A percentile compares a stretch with the other conserved stretches of the same genome.
Conservation (phyloP, 768 basidiomycete species). For the Polyporus arcularius region DNA sequence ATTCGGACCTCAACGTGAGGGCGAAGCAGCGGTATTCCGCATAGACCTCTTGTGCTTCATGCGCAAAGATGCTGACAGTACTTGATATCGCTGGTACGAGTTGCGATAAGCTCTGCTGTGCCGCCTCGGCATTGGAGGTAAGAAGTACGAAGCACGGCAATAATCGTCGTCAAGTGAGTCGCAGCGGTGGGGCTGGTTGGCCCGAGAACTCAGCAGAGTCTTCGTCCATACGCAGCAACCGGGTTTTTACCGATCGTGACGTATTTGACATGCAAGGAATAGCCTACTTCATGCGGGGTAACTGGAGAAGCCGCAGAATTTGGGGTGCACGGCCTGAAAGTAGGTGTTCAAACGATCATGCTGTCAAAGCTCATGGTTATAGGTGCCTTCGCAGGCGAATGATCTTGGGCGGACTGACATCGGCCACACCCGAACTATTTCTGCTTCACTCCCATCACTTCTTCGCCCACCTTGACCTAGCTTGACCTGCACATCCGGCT, state of each 20-base stretch:
- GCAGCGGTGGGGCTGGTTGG: neutral
- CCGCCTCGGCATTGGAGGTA: neutral
- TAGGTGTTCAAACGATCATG: neutral
- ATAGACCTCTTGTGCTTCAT: no score
- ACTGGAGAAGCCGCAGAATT: constrained; percentile 1
- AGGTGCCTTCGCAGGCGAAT: neutral
- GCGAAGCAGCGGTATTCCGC: no score
- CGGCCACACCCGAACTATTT: neutral
- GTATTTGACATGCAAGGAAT: neutral
- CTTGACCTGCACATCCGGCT: no score
- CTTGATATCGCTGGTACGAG: neutral
- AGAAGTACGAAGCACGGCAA: neutral
- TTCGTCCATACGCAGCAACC: neutral
- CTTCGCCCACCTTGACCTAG: neutral
- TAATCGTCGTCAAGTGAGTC: constrained; percentile 1
- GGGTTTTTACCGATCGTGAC: neutral
- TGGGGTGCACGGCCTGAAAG: neutral
- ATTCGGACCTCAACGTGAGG: no score
- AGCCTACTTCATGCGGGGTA: constrained; percentile 5
- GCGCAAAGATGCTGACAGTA: neutral
- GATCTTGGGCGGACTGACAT: constrained; percentile 4
- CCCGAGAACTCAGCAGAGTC: constrained; percentile 10
- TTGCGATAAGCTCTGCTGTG: neutral
- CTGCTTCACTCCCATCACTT: constrained; percentile 11
- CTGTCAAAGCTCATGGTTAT: neutral